Base-by-base conservation (phyloP, 169 alveolate species). In the Eimeria necatrix region DNA sequence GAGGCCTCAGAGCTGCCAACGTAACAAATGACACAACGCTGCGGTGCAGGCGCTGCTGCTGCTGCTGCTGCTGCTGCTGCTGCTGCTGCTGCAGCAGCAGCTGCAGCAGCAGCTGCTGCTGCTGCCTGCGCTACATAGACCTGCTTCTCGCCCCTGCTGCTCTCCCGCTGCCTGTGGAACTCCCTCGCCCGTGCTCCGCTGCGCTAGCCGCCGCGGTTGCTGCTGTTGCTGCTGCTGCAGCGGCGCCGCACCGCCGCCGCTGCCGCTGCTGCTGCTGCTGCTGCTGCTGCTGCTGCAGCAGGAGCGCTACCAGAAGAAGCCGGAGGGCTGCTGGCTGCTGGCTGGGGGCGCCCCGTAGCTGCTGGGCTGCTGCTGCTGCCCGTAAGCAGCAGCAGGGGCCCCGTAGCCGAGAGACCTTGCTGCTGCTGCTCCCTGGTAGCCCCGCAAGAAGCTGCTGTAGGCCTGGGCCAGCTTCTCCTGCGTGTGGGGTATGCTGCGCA, bases 291-390 rank as follows among this genome's bases (percentile, higher is more conserved):
- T 61, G 73, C 73, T 61, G 73, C 73, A 0, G 22, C 73, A 3
- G 73, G 32, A 61, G 22, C 24, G 22, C 87, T 78, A 78, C 87
- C 87, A 78, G 64, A 78, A 78, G 87, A 78, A 78, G 68, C 87
- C 64, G 53, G 56, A 24, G 46, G 87, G 10, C 26, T 24, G 87
- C 87, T 78, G 87, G 18, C 41, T 46, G 10, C 46, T 1, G n/a
- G 49, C 10, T 8, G 87, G 87, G 32, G 87, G 64, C 22, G 87
- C 87, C 60, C 87, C 87, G 41, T 78, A 78, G 87, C 68, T 46
- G 60, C 46, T 12, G 26, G 41, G 64, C 14, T 46, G 87, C 64
- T 78, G 87, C 41, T 46, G 68, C 6, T 49, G 46, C 18, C 18
- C 32, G 80, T 68, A 68, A 24, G 80, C 16, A n/a, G 70, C 16